phyloP scores from a whole-genome alignment of 768 basidiomycete genomes.

The Termitomyces sp. region DNA sequence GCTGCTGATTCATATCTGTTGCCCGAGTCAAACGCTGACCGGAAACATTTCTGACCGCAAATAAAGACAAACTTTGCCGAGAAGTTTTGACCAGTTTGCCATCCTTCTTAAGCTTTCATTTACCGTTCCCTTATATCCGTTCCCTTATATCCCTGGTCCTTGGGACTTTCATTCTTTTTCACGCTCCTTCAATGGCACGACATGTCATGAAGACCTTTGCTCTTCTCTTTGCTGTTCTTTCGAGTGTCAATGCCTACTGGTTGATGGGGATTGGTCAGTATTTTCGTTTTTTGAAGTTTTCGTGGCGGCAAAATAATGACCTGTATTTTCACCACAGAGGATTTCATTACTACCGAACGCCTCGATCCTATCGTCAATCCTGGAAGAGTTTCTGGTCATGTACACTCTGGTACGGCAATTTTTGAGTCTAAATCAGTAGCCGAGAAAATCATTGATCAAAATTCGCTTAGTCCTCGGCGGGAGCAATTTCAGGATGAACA shows the following conservation, averaged over 20 bases:
- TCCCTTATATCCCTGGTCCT: slow-evolving; percentile 18
- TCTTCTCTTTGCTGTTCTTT: slow-evolving; percentile 26
- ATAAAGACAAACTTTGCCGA: slow-evolving; percentile 15
- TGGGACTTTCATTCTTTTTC: slow-evolving; percentile 24
- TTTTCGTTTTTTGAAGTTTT: neutral
- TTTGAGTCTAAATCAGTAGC: neutral
- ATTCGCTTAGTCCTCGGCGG: slow-evolving; percentile 42
- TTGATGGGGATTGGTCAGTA: slow-evolving; percentile 39
- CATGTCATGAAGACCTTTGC: slow-evolving; percentile 27
- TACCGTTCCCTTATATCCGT: slow-evolving; percentile 16
- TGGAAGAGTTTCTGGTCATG: slow-evolving; percentile 42
- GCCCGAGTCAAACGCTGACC: neutral
- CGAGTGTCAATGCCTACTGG: slow-evolving; percentile 41
- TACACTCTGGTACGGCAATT: slow-evolving; percentile 36
- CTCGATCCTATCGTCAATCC: slow-evolving; percentile 49
- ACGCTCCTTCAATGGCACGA: slow-evolving; percentile 18
- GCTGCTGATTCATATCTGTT: neutral
- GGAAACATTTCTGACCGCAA: neutral
- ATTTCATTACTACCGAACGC: slow-evolving; percentile 45
- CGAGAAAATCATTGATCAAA: neutral
- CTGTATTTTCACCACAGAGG: slow-evolving; percentile 21
- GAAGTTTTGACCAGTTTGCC: slow-evolving; percentile 4
- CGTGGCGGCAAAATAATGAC: neutral
- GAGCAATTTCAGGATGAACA: slow-evolving; percentile 44
- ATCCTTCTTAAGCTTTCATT: slow-evolving; percentile 2